Percentiles rank a stretch among this genome's conserved stretches.
phyloP scores from a whole-genome alignment of 2,329 filamentous ascomycete genomes.

The Aureobasidium sp. region DNA sequence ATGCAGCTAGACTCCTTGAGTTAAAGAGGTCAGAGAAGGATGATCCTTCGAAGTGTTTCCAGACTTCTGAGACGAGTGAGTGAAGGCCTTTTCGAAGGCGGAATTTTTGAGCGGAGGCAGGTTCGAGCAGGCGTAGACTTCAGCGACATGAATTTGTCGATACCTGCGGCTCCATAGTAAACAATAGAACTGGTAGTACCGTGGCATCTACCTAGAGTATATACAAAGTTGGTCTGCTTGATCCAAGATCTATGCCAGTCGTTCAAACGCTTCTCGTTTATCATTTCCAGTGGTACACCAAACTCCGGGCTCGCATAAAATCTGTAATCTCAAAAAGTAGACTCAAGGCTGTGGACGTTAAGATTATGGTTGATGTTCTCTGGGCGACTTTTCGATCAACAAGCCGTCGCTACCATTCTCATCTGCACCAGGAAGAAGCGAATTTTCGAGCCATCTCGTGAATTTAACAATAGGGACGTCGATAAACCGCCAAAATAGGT shows the following conservation, averaged over 20 bases:
- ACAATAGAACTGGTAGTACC: neutral
- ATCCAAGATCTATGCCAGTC: neutral
- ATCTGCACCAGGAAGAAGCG: constrained; percentile 5
- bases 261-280: neutral
- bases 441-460: constrained; percentile 47
- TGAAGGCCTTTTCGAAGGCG: no score
- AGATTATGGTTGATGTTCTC: constrained; percentile 6
- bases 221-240: constrained; percentile 1
- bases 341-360: neutral
- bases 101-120: no score
- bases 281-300: neutral
- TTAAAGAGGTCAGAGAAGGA: no score
- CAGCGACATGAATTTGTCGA: neutral
- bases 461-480: constrained; percentile 51
- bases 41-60: no score
- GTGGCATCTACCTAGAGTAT: neutral
- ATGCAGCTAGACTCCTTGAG: no score
- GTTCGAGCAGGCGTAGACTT: no score
- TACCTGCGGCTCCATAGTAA: neutral
- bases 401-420: neutral
- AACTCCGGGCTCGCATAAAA: neutral
- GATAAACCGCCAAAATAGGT: constrained; percentile 50
- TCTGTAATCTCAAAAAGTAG: neutral
- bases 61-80: no score
- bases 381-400: constrained; percentile 5